These are phyloP conservation scores for Skeletonema marinoi DNA, from an alignment of 108 stramenopile species.

Conservation along the genomic window DNA sequence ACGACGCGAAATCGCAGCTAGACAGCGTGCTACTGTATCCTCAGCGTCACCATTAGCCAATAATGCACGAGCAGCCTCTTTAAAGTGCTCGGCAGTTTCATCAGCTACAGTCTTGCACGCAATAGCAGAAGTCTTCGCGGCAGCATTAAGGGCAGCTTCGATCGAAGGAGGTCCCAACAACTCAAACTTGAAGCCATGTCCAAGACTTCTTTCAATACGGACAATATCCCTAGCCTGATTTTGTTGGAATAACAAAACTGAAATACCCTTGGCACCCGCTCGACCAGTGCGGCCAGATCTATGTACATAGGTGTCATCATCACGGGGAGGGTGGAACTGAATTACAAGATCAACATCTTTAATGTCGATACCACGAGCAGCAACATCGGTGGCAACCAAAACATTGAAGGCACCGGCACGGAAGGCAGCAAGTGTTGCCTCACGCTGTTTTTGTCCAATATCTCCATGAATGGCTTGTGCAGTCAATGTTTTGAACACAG, in stretches of 20 bases:
- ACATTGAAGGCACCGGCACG: conserved; percentile 94
- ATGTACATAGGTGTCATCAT: conserved; percentile 96
- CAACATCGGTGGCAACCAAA: conserved; percentile 99
- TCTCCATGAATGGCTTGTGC: conserved; percentile 98
- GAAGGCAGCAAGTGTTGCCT: conserved; percentile 95
- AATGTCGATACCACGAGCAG: conserved; percentile 99
- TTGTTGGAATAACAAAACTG: conserved; percentile 91
- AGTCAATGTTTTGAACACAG: conserved; percentile 85
- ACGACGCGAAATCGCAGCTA: conserved; percentile 87
- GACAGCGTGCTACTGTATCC: conserved; percentile 82
- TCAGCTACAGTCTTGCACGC: conserved; percentile 76
- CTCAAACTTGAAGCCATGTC: conserved; percentile 91
- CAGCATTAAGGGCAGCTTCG: conserved; percentile 80
- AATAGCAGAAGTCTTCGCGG: conserved; percentile 85
- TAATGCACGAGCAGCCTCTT: conserved; percentile 72
- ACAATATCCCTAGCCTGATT: conserved; percentile 87
- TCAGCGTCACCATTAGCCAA: conserved; percentile 54
- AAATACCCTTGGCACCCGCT: conserved; percentile 95
- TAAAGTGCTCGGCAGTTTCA: conserved; percentile 78
- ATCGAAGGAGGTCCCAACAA: conserved; percentile 82
- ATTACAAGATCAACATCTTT: conserved; percentile 96
- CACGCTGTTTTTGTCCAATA: conserved; percentile 98
- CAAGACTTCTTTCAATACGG: conserved; percentile 90
- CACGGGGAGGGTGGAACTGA: conserved; percentile 93
- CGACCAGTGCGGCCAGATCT: conserved; percentile 98